Evolutionary conservation across 495 filamentous ascomycete genomes (phyloP), one percentile per base, ranked within the genome.

Genomic region (Aspergillus ostianus): DNA sequence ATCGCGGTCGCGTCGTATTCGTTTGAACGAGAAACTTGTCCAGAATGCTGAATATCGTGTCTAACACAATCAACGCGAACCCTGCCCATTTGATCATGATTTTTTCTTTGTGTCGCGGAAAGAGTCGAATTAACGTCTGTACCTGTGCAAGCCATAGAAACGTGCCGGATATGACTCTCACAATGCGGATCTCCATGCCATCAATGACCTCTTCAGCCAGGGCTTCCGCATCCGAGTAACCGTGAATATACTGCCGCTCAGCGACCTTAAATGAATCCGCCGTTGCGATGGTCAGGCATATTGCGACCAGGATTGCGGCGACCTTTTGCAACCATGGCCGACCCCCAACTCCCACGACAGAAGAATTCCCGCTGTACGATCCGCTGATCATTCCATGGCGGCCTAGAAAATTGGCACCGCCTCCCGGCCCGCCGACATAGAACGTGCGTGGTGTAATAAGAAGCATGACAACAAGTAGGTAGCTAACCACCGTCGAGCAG

Each of bases 81-180:
- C 92, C 94, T 9, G 91, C 89, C 94, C 94, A 98, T 75, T 97
- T 98, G 76, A 98, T 98, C 67, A 97, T 89, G 20, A 98, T 85
- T 74, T 97, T 98, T 71, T 98, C 94, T 62, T 95, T 92, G 66
- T 97, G 92, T 26, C 94, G 89, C 18, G 95, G 95, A 67, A 98
- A 98, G 0, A 98, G 77, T 51, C 94, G 86, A 67, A 98, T 97
- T 51, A 98, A 77, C 0, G 94, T 98, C 71, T 98, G 94, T 0
- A 95, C 93, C 73, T 98, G 94, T 1, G 94, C 94, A 55, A 98
- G 85, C 94, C 94, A 98, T 12, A 98, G 82, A 66, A 97, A 97
- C 0, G 93, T 90, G 69, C 95, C 91, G 4, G 92, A 97, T 53
- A 98, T 90, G 58, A 97, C 84, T 59, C 91, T 87, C 53, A 95